Percentiles rank a stretch among this genome's conserved stretches.
Conservation (phyloP, 139 green algal species). For the Chlorella sp. region DNA sequence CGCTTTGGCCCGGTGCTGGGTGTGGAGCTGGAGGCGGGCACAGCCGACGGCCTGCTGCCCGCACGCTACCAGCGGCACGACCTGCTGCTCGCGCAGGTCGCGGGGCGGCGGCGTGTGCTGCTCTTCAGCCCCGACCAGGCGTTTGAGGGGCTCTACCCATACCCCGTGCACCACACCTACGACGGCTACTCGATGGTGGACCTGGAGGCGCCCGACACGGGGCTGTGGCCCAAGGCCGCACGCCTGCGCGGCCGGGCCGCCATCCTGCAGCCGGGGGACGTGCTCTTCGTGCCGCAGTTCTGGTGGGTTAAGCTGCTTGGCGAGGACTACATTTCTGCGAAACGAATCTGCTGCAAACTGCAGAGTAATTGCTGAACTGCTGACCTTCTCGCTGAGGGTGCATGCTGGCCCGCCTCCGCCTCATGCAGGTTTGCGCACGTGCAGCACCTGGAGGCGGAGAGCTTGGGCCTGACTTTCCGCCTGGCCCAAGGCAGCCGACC, state of each 20-base stretch:
- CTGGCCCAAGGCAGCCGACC: slow-evolving; percentile 24
- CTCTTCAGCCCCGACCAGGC: slow-evolving; percentile 57
- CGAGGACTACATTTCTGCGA: not conserved
- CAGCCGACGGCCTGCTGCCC: slow-evolving; percentile 49
- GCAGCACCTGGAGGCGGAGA: slow-evolving; percentile 49
- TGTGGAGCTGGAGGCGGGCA: slow-evolving; percentile 47
- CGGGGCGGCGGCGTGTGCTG: slow-evolving; percentile 60
- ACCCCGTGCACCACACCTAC: slow-evolving; percentile 76
- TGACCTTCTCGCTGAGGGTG: too few relatives aligned
- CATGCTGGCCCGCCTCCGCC: not conserved
- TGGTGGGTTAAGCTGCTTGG: slow-evolving; percentile 31
- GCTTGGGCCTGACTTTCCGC: slow-evolving; percentile 24
- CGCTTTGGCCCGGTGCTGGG: slow-evolving; percentile 23
- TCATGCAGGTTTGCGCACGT: slow-evolving; percentile 48
- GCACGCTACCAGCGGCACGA: slow-evolving; percentile 50
- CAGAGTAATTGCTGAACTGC: too few relatives aligned
- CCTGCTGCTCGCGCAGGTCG: slow-evolving; percentile 61
- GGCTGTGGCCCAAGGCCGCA: slow-evolving; percentile 43
- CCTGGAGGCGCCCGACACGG: slow-evolving; percentile 54
- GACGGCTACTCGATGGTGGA: slow-evolving; percentile 75
- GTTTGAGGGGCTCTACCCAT: slow-evolving; percentile 71
- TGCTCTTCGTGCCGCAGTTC: slow-evolving; percentile 64
- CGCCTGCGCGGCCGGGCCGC: slow-evolving; percentile 35
- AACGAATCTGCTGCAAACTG: not conserved
- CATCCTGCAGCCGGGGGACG: slow-evolving; percentile 58